Percentiles rank a stretch among this genome's conserved stretches.
These are phyloP conservation scores for Coelastrella sp. DNA, from an alignment of 139 green algal species.

Conservation along the genomic window DNA sequence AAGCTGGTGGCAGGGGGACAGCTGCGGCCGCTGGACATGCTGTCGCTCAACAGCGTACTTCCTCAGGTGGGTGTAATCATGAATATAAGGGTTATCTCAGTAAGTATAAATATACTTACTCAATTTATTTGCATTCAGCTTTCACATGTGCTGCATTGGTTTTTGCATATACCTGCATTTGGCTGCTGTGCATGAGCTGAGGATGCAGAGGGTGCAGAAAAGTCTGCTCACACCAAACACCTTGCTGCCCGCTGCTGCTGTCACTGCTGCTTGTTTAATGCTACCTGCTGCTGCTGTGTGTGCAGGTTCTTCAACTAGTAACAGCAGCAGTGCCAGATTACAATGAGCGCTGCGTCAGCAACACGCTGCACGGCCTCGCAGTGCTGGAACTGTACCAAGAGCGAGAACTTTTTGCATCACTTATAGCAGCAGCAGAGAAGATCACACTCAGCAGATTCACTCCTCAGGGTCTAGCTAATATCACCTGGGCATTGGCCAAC, in stretches of 20 bases:
- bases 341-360: slow-evolving; percentile 27
- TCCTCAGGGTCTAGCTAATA: slow-evolving; percentile 33
- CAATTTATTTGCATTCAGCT: background rate
- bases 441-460: background rate
- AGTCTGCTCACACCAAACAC: background rate
- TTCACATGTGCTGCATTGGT: background rate
- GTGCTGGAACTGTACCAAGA: slow-evolving; percentile 29
- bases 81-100: too few species aligned
- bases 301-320: slow-evolving; percentile 28
- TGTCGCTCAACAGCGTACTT: background rate
- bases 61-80: slow-evolving; percentile 12
- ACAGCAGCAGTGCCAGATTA: slow-evolving; percentile 15
- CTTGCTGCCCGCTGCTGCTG: background rate
- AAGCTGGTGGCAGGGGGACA: background rate
- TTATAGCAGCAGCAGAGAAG: slow-evolving; percentile 4
- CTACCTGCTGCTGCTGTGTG: background rate
- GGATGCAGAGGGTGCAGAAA: too few species aligned
- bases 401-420: background rate
- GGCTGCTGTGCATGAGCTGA: too few species aligned
- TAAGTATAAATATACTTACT: background rate
- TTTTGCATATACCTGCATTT: background rate
- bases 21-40: slow-evolving; percentile 10
- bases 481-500: slow-evolving; percentile 12
- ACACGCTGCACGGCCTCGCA: slow-evolving; percentile 18
- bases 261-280: background rate